Evolutionary conservation across 495 filamentous ascomycete genomes (phyloP).

Genomic region (Podospora comata): DNA sequence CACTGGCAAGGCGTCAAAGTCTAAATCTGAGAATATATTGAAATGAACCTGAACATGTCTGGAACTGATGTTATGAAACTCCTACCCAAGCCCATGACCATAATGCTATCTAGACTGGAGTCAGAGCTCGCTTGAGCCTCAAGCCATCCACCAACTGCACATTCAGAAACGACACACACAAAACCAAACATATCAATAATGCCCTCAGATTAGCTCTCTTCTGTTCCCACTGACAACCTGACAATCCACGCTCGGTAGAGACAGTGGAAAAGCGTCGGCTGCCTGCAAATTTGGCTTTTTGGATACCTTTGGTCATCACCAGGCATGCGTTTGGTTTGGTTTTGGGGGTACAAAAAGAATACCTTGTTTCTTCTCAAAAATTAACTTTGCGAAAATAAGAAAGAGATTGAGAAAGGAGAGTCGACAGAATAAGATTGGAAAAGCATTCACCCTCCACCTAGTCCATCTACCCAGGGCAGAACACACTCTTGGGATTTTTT

Average conservation of each 20-base stretch:
- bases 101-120: too few relatives aligned
- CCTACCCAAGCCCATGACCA: too few relatives aligned
- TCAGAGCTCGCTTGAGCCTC: background rate
- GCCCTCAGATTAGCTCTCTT: constrained; percentile 64
- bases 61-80: too few relatives aligned
- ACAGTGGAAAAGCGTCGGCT: constrained; percentile 36
- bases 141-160: background rate
- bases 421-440: too few relatives aligned
- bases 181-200: constrained; percentile 5
- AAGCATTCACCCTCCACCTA: too few relatives aligned
- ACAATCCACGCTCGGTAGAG: constrained; percentile 19
- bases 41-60: background rate
- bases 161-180: background rate
- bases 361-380: background rate
- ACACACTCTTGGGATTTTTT: too few relatives aligned
- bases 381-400: background rate
- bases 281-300: constrained; percentile 65
- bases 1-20: background rate
- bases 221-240: constrained; percentile 55
- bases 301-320: constrained; percentile 55
- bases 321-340: constrained; percentile 14
- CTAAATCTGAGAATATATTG: background rate
- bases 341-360: background rate
- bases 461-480: too few relatives aligned
- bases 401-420: constrained; percentile 5